Evolutionary conservation across 345 rosid species (phyloP), one percentile per base, ranked within the genome.

Genomic region (Arabidopsis arenosa): DNA sequence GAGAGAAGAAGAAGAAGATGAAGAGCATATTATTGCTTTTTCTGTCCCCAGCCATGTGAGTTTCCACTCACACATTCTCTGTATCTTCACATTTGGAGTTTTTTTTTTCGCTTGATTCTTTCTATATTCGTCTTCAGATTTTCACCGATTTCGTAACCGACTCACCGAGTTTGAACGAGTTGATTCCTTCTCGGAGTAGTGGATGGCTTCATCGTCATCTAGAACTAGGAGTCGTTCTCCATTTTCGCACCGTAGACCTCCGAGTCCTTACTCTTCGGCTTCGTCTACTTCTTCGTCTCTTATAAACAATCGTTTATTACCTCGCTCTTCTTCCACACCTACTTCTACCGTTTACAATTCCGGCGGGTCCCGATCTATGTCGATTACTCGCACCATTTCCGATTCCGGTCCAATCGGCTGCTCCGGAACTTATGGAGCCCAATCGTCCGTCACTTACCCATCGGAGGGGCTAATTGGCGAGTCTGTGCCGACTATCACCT

Each of bases 191-290:
- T 14, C 52, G 32, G 39, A 54, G 63, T 43, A 15, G 58, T 47
- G 51, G 26, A 88, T 93, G 97, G 98, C 96, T 40, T 89, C 93
- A 30, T 88, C 93, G 10, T 93, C 93, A 13, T 93, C 97, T 4
- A 85, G 91, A 77, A 90, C 90, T 15, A 78, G 98, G 40, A 91
- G 96, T 75, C 87, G 89, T 76, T 93, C 98, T 12, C 97, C 98
- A 2, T 88, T 93, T 79, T 90, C 94, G 13, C 47, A 87, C 69
- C 84, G 87, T 63, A 87, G 89, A 74, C 86, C 98, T 4, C 54
- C 89, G 40, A 88, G 86, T 39, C 91, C 98, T 5, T 89, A 65
- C 80, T 93, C 98, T 5, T 90, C 98, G 1, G 75, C 88, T 13
- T 87, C 94, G n/a, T 89, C 97, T 3, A 66, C 94, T 21, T 59